phyloP scores from a whole-genome alignment of 805 yeast species.

The Brettanomyces sp. region DNA sequence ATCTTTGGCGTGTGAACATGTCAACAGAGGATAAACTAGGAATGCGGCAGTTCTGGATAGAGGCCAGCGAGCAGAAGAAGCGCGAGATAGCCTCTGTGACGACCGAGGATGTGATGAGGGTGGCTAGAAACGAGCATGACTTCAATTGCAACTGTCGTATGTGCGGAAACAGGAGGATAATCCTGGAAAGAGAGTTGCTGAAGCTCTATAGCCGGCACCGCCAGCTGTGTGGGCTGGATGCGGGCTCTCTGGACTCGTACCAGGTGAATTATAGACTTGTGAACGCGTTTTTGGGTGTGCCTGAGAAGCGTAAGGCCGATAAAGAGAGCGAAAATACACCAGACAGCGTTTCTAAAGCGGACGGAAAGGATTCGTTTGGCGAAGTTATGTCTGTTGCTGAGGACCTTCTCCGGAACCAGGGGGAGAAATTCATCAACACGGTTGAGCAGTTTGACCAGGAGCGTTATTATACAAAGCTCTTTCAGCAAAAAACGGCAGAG shows the following conservation, averaged over 20 bases:
- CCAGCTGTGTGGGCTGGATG: constrained; percentile 28
- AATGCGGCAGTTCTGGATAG: constrained; percentile 56
- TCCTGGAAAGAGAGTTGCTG: constrained; percentile 71
- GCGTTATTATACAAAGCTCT: not conserved
- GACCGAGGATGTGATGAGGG: constrained; percentile 56
- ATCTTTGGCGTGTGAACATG: constrained; percentile 23
- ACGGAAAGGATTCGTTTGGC: constrained; percentile 1
- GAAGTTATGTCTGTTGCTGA: constrained; percentile 51
- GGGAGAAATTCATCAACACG: constrained; percentile 68
- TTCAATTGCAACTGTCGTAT: constrained; percentile 59
- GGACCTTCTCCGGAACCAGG: constrained; percentile 67
- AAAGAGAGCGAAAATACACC: not conserved
- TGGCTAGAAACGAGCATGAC: constrained; percentile 52
- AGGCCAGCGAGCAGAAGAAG: constrained; percentile 51
- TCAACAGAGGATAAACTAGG: constrained; percentile 42
- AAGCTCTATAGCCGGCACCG: constrained; percentile 62
- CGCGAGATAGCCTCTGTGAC: constrained; percentile 55
- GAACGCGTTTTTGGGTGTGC: constrained; percentile 19
- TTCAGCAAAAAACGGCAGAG: not conserved
- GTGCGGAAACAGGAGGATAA: constrained; percentile 66
- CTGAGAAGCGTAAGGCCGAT: constrained; percentile 2
- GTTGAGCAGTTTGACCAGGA: constrained; percentile 67
- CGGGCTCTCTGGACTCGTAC: constrained; percentile 29
- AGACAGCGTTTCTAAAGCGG: not conserved
- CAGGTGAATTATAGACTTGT: constrained; percentile 20